Evolutionary conservation across 345 rosid genomes (phyloP).

Genomic region (Iberis pinnata): DNA sequence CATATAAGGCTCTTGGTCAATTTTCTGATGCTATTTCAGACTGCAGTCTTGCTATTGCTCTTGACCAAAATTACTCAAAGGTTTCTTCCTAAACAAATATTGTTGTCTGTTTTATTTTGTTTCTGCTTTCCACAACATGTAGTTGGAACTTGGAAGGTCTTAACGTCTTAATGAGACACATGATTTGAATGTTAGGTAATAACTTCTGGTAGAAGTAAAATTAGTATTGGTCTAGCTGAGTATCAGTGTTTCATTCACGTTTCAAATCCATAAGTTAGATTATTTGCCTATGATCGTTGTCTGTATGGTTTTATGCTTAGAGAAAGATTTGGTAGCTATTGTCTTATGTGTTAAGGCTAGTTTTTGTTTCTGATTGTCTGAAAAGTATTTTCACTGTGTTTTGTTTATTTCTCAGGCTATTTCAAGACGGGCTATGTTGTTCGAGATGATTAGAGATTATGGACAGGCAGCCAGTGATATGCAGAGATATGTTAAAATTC

Average conservation of each 20-base stretch:
- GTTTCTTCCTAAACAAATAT: conserved; percentile 33
- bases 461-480: conserved; percentile 79
- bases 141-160: conserved; percentile 19
- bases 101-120: conserved; percentile 1
- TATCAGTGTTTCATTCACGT: conserved; percentile 12
- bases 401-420: conserved; percentile 49
- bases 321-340: conserved; percentile 1
- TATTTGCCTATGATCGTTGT: conserved; percentile 5
- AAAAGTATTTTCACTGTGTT: not conserved
- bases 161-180: not conserved
- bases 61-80: conserved; percentile 79
- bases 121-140: conserved; percentile 6
- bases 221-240: conserved; percentile 2
- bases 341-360: not conserved
- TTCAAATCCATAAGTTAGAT: conserved; percentile 7
- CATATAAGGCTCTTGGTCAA: conserved; percentile 75
- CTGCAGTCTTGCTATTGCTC: conserved; percentile 94
- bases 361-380: not conserved
- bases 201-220: conserved; percentile 2
- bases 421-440: conserved; percentile 77
- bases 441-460: conserved; percentile 84
- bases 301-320: not conserved
- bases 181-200: conserved; percentile 3
- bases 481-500: conserved; percentile 49
- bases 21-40: conserved; percentile 86